Base-by-base conservation (phyloP, 257 asterid genomes). In the Capsicum baccatum region DNA sequence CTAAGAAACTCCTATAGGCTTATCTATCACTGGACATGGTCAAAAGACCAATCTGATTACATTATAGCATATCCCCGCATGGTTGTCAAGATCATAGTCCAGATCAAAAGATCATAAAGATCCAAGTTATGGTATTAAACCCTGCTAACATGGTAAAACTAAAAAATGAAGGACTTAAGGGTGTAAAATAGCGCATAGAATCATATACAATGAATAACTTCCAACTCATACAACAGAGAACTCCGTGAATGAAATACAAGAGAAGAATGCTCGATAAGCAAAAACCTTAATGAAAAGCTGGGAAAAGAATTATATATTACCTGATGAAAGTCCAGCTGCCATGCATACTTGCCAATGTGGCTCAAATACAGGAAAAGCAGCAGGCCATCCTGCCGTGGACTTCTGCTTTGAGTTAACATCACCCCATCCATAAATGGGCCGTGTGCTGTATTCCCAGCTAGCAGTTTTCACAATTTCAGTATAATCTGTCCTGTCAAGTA, bases 271-370 rank as follows among this genome's bases (percentile, higher is more conserved):
- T 33, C 19, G 33, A 78, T 14, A 33, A 76, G 44, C 50, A 14
- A 54, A 54, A 8, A 9, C 33, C 44, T 14, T 26, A 78, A 26
- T 26, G 64, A 78, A 76, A 52, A 76, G 14, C 50, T 8, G 33
- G 33, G 81, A 16, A 69, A 62, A 70, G 47, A 79, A 79, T 66
- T 62, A 81, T 86, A 52, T 48, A 79, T 59, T 15, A 93, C 99
- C 99, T 85, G 99, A 93, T 71, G 99, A 96, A 87, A 94, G 99
- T 83, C 99, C 99, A 14, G 94, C 95, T 3, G 97, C 95, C 98
- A 96, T 96, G 90, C 99, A 96, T 85, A 96, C 84, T 90, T 96
- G 99, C 99, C 99, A 96, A 85, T 96, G 99, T 84, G 99, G 99
- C 91, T 96, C 99, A 88, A 96, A 96, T 84, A 96, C 98, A 15